Evolutionary conservation across 2,329 filamentous ascomycete species (phyloP).

Genomic region (Fusarium fracticaudum): DNA sequence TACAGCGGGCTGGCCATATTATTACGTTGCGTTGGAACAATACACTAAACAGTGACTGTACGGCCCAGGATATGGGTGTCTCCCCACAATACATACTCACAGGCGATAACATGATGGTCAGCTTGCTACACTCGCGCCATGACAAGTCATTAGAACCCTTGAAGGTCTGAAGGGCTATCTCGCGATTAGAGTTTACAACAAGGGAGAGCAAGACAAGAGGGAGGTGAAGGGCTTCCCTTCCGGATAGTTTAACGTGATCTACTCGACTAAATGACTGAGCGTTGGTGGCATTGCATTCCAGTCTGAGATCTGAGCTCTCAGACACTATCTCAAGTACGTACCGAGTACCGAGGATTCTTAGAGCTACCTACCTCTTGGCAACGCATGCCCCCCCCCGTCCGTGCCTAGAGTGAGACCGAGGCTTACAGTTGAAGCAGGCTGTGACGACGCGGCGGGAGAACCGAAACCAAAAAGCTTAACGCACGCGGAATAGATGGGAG

Average conservation of each 20-base stretch:
- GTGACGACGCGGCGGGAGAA: conserved; percentile 1
- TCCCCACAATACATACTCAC: neutral
- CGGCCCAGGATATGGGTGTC: neutral
- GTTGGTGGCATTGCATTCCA: neutral
- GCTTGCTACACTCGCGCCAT: neutral
- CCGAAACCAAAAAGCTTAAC: neutral
- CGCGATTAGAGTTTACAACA: neutral
- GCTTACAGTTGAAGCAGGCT: neutral
- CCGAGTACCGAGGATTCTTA: conserved; percentile 11
- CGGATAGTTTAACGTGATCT: neutral
- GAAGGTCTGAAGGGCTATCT: neutral
- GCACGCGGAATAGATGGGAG: neutral
- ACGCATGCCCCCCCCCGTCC: neutral
- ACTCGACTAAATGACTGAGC: neutral
- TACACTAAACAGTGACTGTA: neutral
- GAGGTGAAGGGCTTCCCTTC: neutral
- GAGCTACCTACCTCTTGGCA: neutral
- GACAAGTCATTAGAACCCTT: neutral
- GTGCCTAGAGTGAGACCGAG: neutral
- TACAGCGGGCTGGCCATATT: neutral
- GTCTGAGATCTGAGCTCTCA: conserved; percentile 16
- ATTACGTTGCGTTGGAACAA: neutral
- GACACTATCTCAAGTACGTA: conserved; percentile 2
- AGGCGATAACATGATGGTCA: neutral
- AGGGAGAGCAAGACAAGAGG: conserved; percentile 5